Base-by-base conservation (phyloP, 768 basidiomycete species). In the Imleria badia region DNA sequence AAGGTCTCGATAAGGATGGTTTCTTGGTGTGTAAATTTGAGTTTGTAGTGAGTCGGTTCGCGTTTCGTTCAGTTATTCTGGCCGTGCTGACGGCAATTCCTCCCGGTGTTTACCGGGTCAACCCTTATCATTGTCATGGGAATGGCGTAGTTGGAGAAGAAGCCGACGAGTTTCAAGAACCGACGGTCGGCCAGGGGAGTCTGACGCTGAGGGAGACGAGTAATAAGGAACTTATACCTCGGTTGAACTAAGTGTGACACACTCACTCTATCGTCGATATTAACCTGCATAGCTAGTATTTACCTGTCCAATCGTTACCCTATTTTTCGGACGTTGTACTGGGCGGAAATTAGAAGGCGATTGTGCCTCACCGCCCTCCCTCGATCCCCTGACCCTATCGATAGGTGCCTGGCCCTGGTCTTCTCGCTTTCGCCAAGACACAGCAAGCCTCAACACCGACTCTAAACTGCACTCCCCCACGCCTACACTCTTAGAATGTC, bases 11-110 rank as follows among this genome's bases (percentile, higher is more conserved):
- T 60, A 68, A 77, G 0, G 76, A 83, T 36, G 89, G 90, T 1
- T 86, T 81, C 66, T 74, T 85, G 34, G 91, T 97, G 23, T 96
- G 94, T 75, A 90, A 92, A 67, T 94, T 81, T 63, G 83, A 85
- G 0, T 89, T 97, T 68, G 84, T 88, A 73, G 91, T 91, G 48
- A 54, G 78, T 63, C 2, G 35, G 13, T 40, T 30, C 2, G 26
- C 9, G 15, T 20, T 29, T 23, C 13, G n/a, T 8, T 43, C 26
- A 3, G 20, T 2, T 7, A 1, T 20, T 12, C 38, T 20, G 8
- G n/a, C n/a, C n/a, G n/a, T n/a, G n/a, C n/a, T n/a, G n/a, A n/a
- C n/a, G n/a, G n/a, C n/a, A n/a, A n/a, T n/a, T n/a, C n/a, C 15
- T 39, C 11, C 9, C 17, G 72, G 69, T 71, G 69, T 63, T 44